Evolutionary conservation across 345 rosid species (phyloP).

Genomic region (Hibiscus trionum): DNA sequence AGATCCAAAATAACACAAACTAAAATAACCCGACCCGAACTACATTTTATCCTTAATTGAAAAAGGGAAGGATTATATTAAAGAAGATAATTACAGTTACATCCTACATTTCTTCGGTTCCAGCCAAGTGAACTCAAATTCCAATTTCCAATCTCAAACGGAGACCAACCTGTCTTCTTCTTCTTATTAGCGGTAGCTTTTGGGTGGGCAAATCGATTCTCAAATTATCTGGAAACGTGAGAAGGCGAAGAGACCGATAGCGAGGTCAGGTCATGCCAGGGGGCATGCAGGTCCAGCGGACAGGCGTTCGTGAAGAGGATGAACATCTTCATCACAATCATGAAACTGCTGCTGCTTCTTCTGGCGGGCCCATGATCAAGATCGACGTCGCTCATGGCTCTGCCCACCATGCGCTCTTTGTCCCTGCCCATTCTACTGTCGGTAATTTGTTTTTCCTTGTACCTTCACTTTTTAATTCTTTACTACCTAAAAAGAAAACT

Average conservation of each 20-base stretch:
- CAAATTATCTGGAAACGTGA: background rate
- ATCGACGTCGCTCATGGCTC: constrained; percentile 36
- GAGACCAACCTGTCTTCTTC: no score
- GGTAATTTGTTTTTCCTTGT: constrained; percentile 32
- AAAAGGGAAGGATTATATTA: no score
- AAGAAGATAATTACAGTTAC: no score
- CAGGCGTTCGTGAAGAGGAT: constrained; percentile 16
- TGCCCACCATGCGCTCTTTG: constrained; percentile 26
- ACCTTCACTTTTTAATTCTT: background rate
- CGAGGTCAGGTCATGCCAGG: background rate
- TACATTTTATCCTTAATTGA: no score
- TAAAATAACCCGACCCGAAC: no score
- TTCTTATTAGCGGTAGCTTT: no score
- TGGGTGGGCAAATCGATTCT: background rate
- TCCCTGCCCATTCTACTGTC: constrained; percentile 29
- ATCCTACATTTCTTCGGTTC: no score
- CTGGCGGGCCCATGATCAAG: constrained; percentile 23
- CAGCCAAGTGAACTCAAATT: no score
- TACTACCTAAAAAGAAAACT: background rate
- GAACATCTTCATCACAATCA: background rate
- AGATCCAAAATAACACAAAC: no score
- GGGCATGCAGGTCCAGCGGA: constrained; percentile 6
- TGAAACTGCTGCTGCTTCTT: background rate
- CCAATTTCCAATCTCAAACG: no score
- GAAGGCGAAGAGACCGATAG: background rate